Percentiles rank a stretch among this genome's conserved stretches.
Evolutionary conservation across 768 basidiomycete genomes (phyloP).

Genomic region (Lanmaoa pseudosensibilis): DNA sequence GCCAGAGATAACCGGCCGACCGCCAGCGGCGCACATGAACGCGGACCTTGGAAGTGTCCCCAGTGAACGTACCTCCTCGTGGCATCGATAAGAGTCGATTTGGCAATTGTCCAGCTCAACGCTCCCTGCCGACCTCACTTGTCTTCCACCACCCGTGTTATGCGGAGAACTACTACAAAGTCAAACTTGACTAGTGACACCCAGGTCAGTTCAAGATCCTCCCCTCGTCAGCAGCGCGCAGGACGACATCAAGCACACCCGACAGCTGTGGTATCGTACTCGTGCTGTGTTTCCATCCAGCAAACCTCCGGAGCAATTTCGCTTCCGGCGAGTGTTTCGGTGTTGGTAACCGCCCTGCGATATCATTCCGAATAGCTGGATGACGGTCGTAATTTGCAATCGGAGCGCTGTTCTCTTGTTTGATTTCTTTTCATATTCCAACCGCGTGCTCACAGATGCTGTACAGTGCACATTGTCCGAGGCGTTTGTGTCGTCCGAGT

Average conservation of each 20-base stretch:
- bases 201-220: constrained; percentile 4
- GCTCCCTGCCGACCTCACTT: background rate
- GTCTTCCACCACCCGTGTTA: background rate
- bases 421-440: background rate
- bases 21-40: background rate
- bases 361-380: constrained; percentile 13
- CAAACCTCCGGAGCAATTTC: background rate
- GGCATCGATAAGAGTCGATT: background rate
- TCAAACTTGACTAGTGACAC: background rate
- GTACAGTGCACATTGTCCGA: background rate
- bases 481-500: no score
- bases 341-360: constrained; percentile 21
- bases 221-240: constrained; percentile 1
- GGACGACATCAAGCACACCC: constrained; percentile 28
- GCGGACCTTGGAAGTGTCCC: no score
- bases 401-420: constrained; percentile 12
- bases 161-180: background rate
- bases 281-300: constrained; percentile 18
- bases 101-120: background rate
- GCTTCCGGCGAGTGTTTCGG: background rate
- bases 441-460: background rate
- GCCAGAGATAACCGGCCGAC: background rate
- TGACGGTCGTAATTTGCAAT: constrained; percentile 33
- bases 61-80: no score
- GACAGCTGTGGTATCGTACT: constrained; percentile 16